phyloP scores from a whole-genome alignment of 2,329 filamentous ascomycete genomes.

The Trichoderma brevicompactum region DNA sequence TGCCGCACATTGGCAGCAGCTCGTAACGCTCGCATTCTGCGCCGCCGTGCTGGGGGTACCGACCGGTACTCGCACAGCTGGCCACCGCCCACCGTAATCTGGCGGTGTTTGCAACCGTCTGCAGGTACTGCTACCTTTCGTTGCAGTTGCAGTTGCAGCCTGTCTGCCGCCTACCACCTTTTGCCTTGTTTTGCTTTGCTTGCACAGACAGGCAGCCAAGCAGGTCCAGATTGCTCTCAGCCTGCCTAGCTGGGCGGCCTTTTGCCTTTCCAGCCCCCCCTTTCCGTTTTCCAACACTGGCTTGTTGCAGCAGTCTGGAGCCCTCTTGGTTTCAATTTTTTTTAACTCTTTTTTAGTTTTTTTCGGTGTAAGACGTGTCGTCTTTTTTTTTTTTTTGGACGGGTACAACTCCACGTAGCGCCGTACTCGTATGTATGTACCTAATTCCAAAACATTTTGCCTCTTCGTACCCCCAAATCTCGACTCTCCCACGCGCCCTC shows the following conservation, averaged over 20 bases:
- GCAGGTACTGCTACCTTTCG: not conserved
- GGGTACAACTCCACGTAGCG: not conserved
- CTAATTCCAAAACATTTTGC: not conserved
- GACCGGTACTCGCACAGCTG: not conserved
- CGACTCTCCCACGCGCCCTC: constrained; percentile 23
- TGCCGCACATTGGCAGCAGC: too few species aligned
- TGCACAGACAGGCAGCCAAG: constrained; percentile 4
- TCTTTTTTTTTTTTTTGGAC: too few species aligned
- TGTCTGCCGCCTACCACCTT: not conserved
- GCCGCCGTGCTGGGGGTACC: not conserved
- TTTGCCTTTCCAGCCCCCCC: not conserved
- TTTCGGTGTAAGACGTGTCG: too few species aligned
- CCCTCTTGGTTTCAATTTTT: too few species aligned
- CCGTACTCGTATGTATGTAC: constrained; percentile 2
- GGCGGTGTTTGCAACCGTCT: constrained; percentile 2
- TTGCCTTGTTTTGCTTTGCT: not conserved
- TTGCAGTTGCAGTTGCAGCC: not conserved
- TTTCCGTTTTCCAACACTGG: constrained; percentile 12
- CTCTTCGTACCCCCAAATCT: not conserved
- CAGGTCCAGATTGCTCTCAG: not conserved
- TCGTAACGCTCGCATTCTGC: not conserved
- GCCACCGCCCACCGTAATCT: constrained; percentile 1
- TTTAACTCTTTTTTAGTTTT: too few species aligned
- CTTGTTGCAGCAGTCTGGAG: not conserved
- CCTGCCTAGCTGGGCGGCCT: not conserved